A percentile compares a stretch with the other conserved stretches of the same genome.
These are phyloP conservation scores for Microascus cirrosus DNA, from an alignment of 2,329 filamentous ascomycete genomes.

Conservation along the genomic window DNA sequence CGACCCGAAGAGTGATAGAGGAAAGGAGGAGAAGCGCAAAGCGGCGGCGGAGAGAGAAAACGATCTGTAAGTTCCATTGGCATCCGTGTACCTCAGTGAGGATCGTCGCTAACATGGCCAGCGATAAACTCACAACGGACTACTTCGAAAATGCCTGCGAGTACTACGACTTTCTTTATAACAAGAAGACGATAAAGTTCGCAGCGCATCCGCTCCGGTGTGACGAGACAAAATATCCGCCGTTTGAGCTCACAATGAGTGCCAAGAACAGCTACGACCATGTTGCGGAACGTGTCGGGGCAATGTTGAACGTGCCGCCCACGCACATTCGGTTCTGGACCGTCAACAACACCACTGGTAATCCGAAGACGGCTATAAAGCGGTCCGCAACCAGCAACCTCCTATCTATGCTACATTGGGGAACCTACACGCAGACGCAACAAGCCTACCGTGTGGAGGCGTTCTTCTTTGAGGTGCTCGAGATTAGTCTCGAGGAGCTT, in stretches of 20 bases:
- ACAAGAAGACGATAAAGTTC: slow-evolving; percentile 72
- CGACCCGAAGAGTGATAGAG: slow-evolving; percentile 28
- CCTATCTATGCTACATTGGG: slow-evolving; percentile 64
- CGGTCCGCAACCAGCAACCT: slow-evolving; percentile 61
- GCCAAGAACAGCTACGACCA: slow-evolving; percentile 86
- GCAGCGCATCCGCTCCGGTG: slow-evolving; percentile 51
- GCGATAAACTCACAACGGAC: slow-evolving; percentile 23
- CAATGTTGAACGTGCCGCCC: slow-evolving; percentile 62
- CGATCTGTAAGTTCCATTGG: background rate
- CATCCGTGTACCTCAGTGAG: background rate
- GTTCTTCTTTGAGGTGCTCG: slow-evolving; percentile 84
- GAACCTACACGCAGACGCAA: slow-evolving; percentile 51
- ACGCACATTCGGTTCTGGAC: slow-evolving; percentile 90
- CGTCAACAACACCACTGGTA: slow-evolving; percentile 64
- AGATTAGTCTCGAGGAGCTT: slow-evolving; percentile 86
- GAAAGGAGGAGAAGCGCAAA: slow-evolving; percentile 2
- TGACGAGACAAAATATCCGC: slow-evolving; percentile 46
- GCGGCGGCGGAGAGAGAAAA: background rate
- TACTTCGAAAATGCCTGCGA: slow-evolving; percentile 61
- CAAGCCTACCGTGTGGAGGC: slow-evolving; percentile 66
- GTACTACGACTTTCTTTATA: slow-evolving; percentile 89
- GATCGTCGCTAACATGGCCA: background rate
- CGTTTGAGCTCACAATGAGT: slow-evolving; percentile 69
- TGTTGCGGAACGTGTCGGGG: slow-evolving; percentile 71
- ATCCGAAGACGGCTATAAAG: slow-evolving; percentile 69